Evolutionary conservation across 164 flowering plant species (phyloP), one percentile per base, ranked within the genome.

Genomic region (Cinnamomum chago): DNA sequence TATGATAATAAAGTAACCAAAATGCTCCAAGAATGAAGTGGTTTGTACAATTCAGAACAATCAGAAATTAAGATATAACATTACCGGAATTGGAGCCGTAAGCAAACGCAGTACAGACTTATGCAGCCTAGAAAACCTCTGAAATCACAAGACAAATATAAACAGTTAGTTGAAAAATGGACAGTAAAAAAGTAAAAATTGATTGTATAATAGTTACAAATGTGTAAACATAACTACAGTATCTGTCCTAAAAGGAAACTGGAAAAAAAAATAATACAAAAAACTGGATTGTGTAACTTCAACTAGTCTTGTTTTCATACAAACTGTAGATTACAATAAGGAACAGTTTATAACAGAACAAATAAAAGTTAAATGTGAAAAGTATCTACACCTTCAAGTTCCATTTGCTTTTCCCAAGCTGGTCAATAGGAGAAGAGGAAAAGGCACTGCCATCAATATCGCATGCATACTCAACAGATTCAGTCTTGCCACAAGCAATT

Each of bases 361-460:
- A 68, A 68, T 24, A 73, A 28, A 35, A 40, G 58, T 68, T 10
- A 71, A 58, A 71, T n/a, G 62, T 65, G 13, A 58, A 71, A 64
- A 68, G 62, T 58, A 75, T 77, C 15, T 78, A 78, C 76, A 96
- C 99, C 97, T 94, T 92, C 79, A 96, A 82, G 84, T 96, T 96
- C 98, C 98, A 96, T 81, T 88, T 92, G 91, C 99, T 96, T 77
- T 79, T 88, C 66, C 97, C 99, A 85, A 96, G 96, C 52, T 80
- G 89, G 80, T 94, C 97, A 78, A 7, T 74, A 50, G 90, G 86
- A 76, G 97, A 94, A 80, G 91, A 87, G 73, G 99, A 96, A 80
- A 96, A 96, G 72, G 99, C 99, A 86, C 99, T 96, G 77, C 99
- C 99, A 86, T 96, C 99, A 84, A 96, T 91, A 86, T 96, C 99